Base-by-base conservation (phyloP, 148 eudicot species). In the Spergularia marina region DNA sequence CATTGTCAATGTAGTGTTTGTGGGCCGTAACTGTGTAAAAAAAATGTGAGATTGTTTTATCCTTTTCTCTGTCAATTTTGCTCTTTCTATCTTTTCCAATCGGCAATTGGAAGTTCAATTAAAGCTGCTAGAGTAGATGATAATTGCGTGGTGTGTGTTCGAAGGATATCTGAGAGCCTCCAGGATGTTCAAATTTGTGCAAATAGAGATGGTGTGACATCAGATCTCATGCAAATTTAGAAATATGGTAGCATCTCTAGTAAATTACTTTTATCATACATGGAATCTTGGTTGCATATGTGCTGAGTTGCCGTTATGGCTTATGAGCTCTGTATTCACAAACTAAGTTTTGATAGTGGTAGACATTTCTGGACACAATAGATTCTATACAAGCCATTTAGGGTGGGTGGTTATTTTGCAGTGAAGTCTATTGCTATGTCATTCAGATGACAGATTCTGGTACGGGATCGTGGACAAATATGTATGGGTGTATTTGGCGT, bases 1-100 rank as follows among this genome's bases (percentile, higher is more conserved):
- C 98, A 10, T 78, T 95, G 60, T 95, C 98, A n/a, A 95, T 95
- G 97, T 95, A 87, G 80, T 21, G n/a, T 73, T 65, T 40, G 52
- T 52, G 62, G 59, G 79, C 47, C 61, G 47, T 71, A 39, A 18
- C 49, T 55, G 40, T 57, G 68, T 65, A 73, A 65, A 44, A 80
- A 70, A 51, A 65, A 41, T 76, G 76, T 66, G 79, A 76, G 70
- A 79, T 76, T 54, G 44, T 3, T 64, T 80, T 75, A n/a, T 39
- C 61, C 3, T 34, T 71, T 71, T 64, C 51, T 57, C 67, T 60
- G 25, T 72, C 68, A 81, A 51, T 71, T 80, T 72, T 80, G 72
- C 72, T 58, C 68, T 23, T 66, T 62, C 36, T 65, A 56, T 6
- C 58, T 49, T 74, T 36, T 66, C 61, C 30, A 25, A 58, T 51